Evolutionary conservation across 805 yeast species (phyloP), one percentile per base, ranked within the genome.

Genomic region (Wickerhamomyces mucosus): DNA sequence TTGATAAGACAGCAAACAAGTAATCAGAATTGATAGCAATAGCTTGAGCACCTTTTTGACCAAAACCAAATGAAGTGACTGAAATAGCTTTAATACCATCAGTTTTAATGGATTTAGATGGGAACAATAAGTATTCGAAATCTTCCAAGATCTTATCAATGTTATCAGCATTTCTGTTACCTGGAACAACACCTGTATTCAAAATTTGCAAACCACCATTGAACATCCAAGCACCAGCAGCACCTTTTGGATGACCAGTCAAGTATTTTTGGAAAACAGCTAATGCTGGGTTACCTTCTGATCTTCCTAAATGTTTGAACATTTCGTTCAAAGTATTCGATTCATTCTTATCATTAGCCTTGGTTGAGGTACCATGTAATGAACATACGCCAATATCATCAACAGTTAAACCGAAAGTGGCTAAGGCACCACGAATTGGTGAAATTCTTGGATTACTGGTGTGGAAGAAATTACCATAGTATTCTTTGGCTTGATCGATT

Each of bases 211-310:
- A 66, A 36, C 85, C 95, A 63, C 99, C 99, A 62, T 92, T 94
- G 73, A 92, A 66, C 98, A 92, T 92, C 98, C 98, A 92, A 37
- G 99, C 97, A 72, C 96, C 99, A 36, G 99, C 99, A 50, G 98
- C 98, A 75, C 99, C 99, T 82, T 92, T 92, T 51, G 98, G 98
- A 70, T 92, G 99, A 65, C 99, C 99, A 50, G 99, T 92, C 55
- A 92, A 75, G 76, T 73, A 92, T 65, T 92, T 92, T 67, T 92
- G 99, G 95, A 94, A 89, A 34, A 92, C 94, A 74, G 97, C 96
- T 48, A 80, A 70, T 30, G 94, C 88, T 41, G 98, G 95, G 67
- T 92, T 94, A 66, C 99, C 99, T 66, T 83, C 86, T 35, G 95
- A 66, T 67, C 99, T 80, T 48, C 97, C 98, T 55, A 92, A 69